phyloP scores from a whole-genome alignment of 2,329 filamentous ascomycete genomes.

The Lojkania enalia region DNA sequence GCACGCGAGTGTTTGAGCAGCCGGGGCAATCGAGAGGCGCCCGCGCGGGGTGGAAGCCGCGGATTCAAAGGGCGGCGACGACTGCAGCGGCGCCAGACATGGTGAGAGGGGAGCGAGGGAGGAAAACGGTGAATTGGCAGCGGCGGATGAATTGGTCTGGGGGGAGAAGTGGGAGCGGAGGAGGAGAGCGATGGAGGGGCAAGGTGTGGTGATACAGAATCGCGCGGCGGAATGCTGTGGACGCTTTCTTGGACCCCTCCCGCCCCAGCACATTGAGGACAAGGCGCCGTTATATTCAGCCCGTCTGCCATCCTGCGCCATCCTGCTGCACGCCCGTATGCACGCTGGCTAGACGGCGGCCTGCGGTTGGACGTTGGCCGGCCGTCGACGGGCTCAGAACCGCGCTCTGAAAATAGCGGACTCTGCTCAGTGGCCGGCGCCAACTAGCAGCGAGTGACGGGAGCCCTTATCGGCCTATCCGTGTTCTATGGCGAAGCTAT shows the following conservation, averaged over 20 bases:
- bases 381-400: background rate
- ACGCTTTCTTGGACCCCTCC: slow-evolving; percentile 24
- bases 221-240: slow-evolving; percentile 32
- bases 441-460: no score
- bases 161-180: slow-evolving; percentile 23
- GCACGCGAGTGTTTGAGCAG: slow-evolving; percentile 23
- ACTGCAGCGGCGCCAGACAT: slow-evolving; percentile 23
- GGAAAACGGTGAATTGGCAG: slow-evolving; percentile 6
- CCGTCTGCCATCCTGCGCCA: slow-evolving; percentile 27
- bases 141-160: slow-evolving; percentile 16
- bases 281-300: slow-evolving; percentile 35
- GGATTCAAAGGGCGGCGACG: slow-evolving; percentile 33
- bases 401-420: slow-evolving; percentile 7
- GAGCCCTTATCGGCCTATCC: no score
- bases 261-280: slow-evolving; percentile 18
- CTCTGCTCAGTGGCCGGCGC: no score
- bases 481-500: no score
- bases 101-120: slow-evolving; percentile 9
- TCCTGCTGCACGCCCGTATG: slow-evolving; percentile 34
- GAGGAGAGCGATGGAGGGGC: slow-evolving; percentile 17
- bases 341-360: slow-evolving; percentile 25
- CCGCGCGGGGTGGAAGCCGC: slow-evolving; percentile 13
- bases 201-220: slow-evolving; percentile 31
- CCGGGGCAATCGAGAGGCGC: slow-evolving; percentile 15
- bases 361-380: slow-evolving; percentile 21